phyloP scores from a whole-genome alignment of 2,329 filamentous ascomycete genomes.

The Apiospora rasikravindrae region DNA sequence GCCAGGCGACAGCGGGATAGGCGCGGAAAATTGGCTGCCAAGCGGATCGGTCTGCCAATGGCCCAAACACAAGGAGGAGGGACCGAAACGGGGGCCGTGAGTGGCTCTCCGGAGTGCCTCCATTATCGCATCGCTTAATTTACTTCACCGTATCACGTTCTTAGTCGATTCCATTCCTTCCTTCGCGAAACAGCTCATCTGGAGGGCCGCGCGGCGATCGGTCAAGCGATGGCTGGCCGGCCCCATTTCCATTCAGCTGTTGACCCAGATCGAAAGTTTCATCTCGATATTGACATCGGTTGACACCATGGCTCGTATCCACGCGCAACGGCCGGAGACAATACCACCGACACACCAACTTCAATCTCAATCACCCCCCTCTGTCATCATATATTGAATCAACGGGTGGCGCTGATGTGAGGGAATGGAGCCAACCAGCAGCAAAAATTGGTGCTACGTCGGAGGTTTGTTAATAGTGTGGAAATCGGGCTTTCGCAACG shows the following conservation, averaged over 20 bases:
- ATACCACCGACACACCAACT: background rate
- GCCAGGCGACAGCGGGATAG: conserved; percentile 2
- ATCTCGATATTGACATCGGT: conserved; percentile 10
- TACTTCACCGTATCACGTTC: conserved; percentile 2
- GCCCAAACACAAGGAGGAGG: background rate
- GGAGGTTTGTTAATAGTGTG: background rate
- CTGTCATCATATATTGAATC: conserved; percentile 3
- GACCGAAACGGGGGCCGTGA: background rate
- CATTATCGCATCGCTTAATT: conserved; percentile 7
- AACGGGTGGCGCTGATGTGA: conserved; percentile 5
- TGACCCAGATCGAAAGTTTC: conserved; percentile 16
- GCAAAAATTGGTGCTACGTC: conserved; percentile 7
- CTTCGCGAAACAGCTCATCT: conserved; percentile 1
- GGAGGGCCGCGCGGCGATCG: background rate
- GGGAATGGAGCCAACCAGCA: background rate
- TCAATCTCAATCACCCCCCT: background rate
- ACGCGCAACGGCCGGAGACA: background rate
- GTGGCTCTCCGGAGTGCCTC: conserved; percentile 2
- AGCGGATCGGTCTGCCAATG: background rate
- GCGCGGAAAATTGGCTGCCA: conserved; percentile 8
- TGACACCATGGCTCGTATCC: conserved; percentile 10
- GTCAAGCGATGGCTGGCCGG: conserved; percentile 1
- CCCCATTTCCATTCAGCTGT: background rate
- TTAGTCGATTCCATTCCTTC: background rate
- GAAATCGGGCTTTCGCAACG: conserved; percentile 8